Evolutionary conservation across 2,329 filamentous ascomycete genomes (phyloP).

Genomic region (Ceratocystis smalleyi): DNA sequence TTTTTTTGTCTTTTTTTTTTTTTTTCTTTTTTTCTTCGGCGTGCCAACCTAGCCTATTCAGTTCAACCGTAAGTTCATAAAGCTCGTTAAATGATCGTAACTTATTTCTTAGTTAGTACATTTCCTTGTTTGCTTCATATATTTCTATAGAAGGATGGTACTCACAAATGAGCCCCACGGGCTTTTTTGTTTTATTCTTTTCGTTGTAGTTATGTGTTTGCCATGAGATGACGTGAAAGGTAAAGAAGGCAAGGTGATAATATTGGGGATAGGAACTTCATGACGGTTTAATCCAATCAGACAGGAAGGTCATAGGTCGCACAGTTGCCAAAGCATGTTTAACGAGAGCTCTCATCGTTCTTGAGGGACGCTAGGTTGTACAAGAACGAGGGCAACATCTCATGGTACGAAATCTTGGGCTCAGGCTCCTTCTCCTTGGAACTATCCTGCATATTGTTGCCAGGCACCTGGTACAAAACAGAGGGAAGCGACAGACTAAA

Average conservation of each 20-base stretch:
- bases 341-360: neutral
- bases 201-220: neutral
- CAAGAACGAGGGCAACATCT: slow-evolving; percentile 4
- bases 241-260: neutral
- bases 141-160: neutral
- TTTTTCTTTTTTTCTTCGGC: neutral
- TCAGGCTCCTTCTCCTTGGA: neutral
- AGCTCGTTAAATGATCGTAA: slow-evolving; percentile 2
- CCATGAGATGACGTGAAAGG: neutral
- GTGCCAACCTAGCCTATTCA: neutral
- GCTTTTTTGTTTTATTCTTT: neutral
- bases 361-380: neutral
- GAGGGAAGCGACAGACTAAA: neutral
- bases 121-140: neutral
- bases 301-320: neutral
- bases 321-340: neutral
- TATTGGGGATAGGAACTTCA: neutral
- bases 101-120: neutral
- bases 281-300: neutral
- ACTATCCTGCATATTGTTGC: neutral
- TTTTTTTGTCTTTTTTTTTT: neutral
- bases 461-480: neutral
- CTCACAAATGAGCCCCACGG: neutral
- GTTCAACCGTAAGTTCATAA: neutral
- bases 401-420: neutral